phyloP scores from a whole-genome alignment of 2,329 filamentous ascomycete genomes.

The Hirsutella rhossiliensis region DNA sequence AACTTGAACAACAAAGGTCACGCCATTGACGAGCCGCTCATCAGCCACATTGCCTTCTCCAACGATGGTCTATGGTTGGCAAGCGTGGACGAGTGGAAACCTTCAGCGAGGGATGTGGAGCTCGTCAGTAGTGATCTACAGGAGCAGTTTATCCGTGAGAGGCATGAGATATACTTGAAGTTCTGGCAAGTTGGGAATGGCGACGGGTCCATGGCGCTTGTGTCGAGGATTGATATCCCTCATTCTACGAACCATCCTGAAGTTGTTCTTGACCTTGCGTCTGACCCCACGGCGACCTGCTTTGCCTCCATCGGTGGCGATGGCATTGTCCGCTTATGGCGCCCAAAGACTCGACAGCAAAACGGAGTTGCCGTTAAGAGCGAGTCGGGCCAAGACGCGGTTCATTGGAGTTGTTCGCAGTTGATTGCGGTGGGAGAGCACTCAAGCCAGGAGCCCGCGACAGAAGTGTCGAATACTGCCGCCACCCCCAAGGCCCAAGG shows the following conservation, averaged over 20 bases:
- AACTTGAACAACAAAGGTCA: conserved; percentile 63
- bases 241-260: conserved; percentile 49
- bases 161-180: conserved; percentile 70
- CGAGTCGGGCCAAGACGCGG: conserved; percentile 42
- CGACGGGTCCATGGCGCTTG: conserved; percentile 55
- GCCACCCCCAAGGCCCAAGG: conserved; percentile 36
- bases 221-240: conserved; percentile 73
- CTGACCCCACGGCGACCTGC: conserved; percentile 54
- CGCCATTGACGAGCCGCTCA: conserved; percentile 63
- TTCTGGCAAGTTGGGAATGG: conserved; percentile 66
- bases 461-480: conserved; percentile 12
- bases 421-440: conserved; percentile 40
- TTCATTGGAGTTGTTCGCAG: conserved; percentile 63
- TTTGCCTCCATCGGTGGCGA: conserved; percentile 85
- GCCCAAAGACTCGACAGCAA: conserved; percentile 55
- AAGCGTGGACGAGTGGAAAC: conserved; percentile 84
- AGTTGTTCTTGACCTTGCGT: conserved; percentile 58
- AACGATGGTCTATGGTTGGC: conserved; percentile 80
- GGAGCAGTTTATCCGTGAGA: conserved; percentile 35
- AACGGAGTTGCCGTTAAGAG: conserved; percentile 55
- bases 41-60: conserved; percentile 65
- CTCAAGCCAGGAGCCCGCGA: conserved; percentile 28
- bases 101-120: conserved; percentile 55
- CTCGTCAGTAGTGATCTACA: conserved; percentile 22
- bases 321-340: conserved; percentile 68